Evolutionary conservation across 345 rosid genomes (phyloP).

Genomic region (Linum usitatissimum): DNA sequence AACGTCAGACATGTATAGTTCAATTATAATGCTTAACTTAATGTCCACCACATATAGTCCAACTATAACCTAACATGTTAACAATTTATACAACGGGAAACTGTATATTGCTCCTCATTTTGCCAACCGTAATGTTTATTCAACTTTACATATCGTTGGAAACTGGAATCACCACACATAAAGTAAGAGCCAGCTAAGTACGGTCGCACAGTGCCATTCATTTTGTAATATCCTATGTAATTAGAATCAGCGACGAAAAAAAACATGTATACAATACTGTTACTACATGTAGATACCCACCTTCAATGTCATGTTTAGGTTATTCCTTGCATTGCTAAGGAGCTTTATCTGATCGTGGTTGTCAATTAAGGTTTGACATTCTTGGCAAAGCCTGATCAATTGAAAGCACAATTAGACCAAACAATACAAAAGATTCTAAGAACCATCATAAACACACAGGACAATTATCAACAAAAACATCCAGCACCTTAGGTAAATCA

Average conservation of each 20-base stretch:
- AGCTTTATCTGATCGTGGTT: conserved; percentile 98
- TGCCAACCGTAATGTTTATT: not conserved
- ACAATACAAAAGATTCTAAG: conserved; percentile 10
- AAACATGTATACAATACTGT: conserved; percentile 5
- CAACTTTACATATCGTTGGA: not conserved
- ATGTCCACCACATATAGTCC: not conserved
- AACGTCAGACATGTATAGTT: not conserved
- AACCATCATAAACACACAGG: not conserved
- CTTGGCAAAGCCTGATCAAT: conserved; percentile 64
- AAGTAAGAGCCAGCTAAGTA: not conserved
- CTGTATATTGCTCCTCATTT: not conserved
- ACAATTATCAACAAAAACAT: not conserved
- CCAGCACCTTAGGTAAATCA: not conserved
- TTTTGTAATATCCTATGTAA: too few species aligned
- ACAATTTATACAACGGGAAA: not conserved
- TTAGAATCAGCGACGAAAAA: not conserved
- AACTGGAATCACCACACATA: not conserved
- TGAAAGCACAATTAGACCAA: conserved; percentile 10
- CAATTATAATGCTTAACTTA: not conserved
- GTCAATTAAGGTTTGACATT: conserved; percentile 92
- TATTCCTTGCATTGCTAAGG: conserved; percentile 89
- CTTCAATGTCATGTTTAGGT: conserved; percentile 81
- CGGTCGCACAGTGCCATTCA: not conserved
- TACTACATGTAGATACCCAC: conserved; percentile 20
- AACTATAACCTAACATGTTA: not conserved